These are phyloP conservation scores for Xylaria flabelliformis DNA, from an alignment of 495 filamentous ascomycete species.

Conservation along the genomic window DNA sequence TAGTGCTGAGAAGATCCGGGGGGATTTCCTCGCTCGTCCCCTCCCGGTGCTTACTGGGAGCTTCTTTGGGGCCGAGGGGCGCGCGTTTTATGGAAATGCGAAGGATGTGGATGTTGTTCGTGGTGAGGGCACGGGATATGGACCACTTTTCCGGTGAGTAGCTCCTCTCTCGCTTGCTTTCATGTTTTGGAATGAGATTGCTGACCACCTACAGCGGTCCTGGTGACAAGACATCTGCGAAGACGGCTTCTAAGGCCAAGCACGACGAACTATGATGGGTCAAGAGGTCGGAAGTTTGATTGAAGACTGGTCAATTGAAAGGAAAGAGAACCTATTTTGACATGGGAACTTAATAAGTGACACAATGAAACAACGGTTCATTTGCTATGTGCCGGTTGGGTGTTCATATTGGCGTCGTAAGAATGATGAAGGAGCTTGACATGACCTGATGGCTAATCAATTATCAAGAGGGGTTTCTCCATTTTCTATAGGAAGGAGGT, in stretches of 20 bases:
- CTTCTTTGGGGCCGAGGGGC: constrained; percentile 33
- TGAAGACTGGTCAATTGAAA: background rate
- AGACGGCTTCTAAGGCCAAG: background rate
- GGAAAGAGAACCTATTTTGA: background rate
- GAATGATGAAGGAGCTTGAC: background rate
- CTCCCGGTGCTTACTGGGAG: constrained; percentile 27
- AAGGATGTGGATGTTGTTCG: constrained; percentile 31
- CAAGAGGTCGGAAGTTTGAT: background rate
- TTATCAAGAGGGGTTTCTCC: background rate
- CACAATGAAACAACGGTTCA: background rate
- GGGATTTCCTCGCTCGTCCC: constrained; percentile 25
- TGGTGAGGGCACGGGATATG: constrained; percentile 38
- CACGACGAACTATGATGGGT: constrained; percentile 21
- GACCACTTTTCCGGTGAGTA: constrained; percentile 32
- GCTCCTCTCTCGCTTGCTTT: background rate
- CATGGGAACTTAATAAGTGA: background rate
- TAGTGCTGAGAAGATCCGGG: constrained; percentile 42
- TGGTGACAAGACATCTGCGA: constrained; percentile 7
- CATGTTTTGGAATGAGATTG: background rate
- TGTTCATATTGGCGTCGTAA: background rate
- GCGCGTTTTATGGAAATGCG: constrained; percentile 26
- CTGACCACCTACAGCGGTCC: background rate
- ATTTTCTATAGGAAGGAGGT: background rate
- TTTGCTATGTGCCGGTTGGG: background rate
- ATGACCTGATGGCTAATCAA: background rate